phyloP scores from a whole-genome alignment of 163 green algal species.

The Scenedesmus sp. region DNA sequence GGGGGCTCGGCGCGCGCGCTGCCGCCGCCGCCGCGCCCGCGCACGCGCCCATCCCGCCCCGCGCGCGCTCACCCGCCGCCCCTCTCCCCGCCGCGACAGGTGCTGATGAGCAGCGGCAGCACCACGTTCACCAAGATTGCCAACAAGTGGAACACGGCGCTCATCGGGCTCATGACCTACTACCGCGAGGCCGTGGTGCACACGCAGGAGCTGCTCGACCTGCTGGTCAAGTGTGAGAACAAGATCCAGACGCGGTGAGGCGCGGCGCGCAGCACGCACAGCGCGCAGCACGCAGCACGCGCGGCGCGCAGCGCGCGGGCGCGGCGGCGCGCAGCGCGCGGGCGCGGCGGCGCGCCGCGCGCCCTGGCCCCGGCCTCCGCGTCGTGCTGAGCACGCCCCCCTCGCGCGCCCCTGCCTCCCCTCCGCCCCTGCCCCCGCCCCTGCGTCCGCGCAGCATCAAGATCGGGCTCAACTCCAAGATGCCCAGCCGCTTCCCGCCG shows the following conservation, averaged over 20 bases:
- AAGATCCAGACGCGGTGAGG: constrained; percentile 98
- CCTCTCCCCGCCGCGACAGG: constrained; percentile 47
- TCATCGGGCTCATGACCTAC: constrained; percentile 99
- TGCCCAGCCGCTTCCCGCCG: constrained; percentile 97
- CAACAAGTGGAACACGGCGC: constrained; percentile 99
- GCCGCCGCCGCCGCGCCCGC: too few relatives aligned
- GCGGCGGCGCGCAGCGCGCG: too few relatives aligned
- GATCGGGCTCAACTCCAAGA: constrained; percentile 99
- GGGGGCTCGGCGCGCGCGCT: too few relatives aligned
- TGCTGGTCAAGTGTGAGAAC: constrained; percentile 99
- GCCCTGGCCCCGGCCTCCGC: too few relatives aligned
- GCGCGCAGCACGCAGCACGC: not conserved
- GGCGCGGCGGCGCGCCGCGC: too few relatives aligned
- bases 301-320: not conserved
- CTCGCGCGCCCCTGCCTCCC: not conserved
- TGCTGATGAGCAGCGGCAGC: constrained; percentile 97
- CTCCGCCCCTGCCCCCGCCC: not conserved
- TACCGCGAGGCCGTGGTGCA: constrained; percentile 98
- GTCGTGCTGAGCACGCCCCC: not conserved
- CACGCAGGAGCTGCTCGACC: constrained; percentile 98
- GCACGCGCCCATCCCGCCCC: too few relatives aligned
- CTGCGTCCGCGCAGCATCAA: constrained; percentile 59
- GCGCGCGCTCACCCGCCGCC: not conserved
- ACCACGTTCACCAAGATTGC: constrained; percentile 99
- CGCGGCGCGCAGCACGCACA: too few relatives aligned